Evolutionary conservation across 2,329 filamentous ascomycete genomes (phyloP), one percentile per base, ranked within the genome.

Genomic region (Anthostomella pinea): DNA sequence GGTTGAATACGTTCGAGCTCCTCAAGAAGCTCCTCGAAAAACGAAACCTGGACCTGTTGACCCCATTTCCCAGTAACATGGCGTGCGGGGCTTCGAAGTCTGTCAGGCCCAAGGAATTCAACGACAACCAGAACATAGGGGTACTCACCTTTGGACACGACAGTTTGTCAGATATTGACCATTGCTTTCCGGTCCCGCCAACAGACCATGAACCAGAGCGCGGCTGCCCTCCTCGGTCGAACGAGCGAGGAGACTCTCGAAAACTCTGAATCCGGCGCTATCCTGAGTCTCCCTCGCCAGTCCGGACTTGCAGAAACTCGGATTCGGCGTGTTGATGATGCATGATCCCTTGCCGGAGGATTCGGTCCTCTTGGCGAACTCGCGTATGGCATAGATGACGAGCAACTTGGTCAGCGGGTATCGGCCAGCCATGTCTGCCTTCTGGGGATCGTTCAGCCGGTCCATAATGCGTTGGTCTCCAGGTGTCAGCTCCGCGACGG

Each of bases 201-300:
- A 24, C 3, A 61, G 33, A 0, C 51, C 61, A 24, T 56, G 31
- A 0, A 64, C 55, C 2, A 65, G 45, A 1, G 50, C 48, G 0
- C 62, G 53, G 19, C 58, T 59, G 0, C 73, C 73, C 31, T 66
- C 64, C 46, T 76, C 73, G 0, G 67, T 60, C 0, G 60, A 62
- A 1, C 70, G 60, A 1, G 66, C 72, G 8, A 72, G 18, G 8
- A 68, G 15, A 14, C 24, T 33, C 3, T 43, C 39, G 13, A 49
- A 44, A 2, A 39, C 14, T 3, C 39, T 38, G 25, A 46, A 48
- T 2, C 35, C 45, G 6, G 26, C 18, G 18, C 35, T 36, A 4
- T 22, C 42, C 15, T 31, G 8, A 8, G n/a, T 35, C 14, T 52
- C 45, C 3, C 46, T 41, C 2, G 49, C 17, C 2, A 66, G 47